Conservation (phyloP, 805 yeast genomes). For the Saccharomycopsis sp. region DNA sequence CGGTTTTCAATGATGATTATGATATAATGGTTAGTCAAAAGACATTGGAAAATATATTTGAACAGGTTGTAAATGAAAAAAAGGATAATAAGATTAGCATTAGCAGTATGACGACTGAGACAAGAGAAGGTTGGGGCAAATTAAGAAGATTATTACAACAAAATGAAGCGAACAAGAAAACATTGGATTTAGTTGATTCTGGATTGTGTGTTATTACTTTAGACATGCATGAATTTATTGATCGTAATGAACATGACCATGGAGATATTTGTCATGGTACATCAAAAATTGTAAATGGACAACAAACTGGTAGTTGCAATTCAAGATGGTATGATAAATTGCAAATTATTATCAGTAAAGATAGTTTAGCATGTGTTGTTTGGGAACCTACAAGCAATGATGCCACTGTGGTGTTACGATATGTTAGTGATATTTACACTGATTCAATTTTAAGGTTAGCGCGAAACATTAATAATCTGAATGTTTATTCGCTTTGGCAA, state of each 20-base stretch:
- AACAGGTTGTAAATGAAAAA: conserved; percentile 59
- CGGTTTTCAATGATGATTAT: conserved; percentile 63
- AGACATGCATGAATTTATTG: conserved; percentile 56
- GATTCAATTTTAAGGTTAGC: conserved; percentile 85
- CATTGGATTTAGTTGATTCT: conserved; percentile 59
- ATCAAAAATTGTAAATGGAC: conserved; percentile 66
- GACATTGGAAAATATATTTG: conserved; percentile 60
- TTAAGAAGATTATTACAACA: conserved; percentile 47
- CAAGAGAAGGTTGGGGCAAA: conserved; percentile 75
- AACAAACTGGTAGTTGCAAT: conserved; percentile 87
- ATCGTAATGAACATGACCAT: conserved; percentile 23
- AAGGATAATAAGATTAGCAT: conserved; percentile 39
- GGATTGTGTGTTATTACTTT: conserved; percentile 76
- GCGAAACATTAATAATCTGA: conserved; percentile 55
- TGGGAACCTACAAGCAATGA: conserved; percentile 91
- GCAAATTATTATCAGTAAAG: conserved; percentile 75
- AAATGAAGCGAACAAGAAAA: conserved; percentile 42
- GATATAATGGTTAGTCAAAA: conserved; percentile 59
- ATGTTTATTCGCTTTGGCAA: conserved; percentile 33
- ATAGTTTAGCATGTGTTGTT: conserved; percentile 83
- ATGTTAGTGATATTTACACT: conserved; percentile 83
- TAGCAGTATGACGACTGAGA: conserved; percentile 84
- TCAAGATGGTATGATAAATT: conserved; percentile 92
- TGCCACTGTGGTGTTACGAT: conserved; percentile 84
- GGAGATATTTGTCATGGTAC: conserved; percentile 67